Percentiles rank a stretch among this genome's conserved stretches.
These are phyloP conservation scores for Magnaporthiopsis poae DNA, from an alignment of 2,329 filamentous ascomycete genomes.

Conservation along the genomic window DNA sequence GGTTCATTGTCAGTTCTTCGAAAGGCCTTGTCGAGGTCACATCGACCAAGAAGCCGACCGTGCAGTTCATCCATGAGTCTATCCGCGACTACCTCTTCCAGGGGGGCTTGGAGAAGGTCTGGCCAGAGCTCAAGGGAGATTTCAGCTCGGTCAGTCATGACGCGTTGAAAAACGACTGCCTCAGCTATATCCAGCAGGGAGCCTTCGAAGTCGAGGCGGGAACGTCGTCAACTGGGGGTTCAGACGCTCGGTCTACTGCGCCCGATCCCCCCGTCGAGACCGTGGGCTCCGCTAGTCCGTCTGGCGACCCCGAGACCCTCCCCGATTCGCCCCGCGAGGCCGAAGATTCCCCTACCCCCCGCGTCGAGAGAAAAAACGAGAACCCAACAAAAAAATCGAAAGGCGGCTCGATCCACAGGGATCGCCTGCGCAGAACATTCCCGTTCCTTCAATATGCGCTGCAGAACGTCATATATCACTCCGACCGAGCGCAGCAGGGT, in stretches of 20 bases:
- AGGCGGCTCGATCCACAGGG: background rate
- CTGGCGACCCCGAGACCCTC: background rate
- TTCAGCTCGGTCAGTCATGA: slow-evolving; percentile 30
- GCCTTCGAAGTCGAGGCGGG: background rate
- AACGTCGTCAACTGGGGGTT: background rate
- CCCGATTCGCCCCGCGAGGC: no score
- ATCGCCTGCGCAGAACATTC: slow-evolving; percentile 15
- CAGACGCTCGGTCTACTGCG: no score
- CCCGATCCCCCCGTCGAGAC: no score
- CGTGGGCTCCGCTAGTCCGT: background rate
- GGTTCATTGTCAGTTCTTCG: slow-evolving; percentile 31
- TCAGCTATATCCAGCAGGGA: slow-evolving; percentile 24
- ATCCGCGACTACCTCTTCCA: slow-evolving; percentile 36
- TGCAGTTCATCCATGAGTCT: slow-evolving; percentile 47
- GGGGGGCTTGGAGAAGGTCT: slow-evolving; percentile 21
- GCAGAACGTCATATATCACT: slow-evolving; percentile 30
- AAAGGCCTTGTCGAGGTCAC: slow-evolving; percentile 41
- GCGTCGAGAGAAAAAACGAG: no score
- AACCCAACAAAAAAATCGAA: background rate
- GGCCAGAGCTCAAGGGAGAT: slow-evolving; percentile 22
- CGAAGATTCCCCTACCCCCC: no score
- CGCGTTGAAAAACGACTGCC: slow-evolving; percentile 33
- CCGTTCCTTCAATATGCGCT: slow-evolving; percentile 39
- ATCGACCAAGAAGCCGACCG: slow-evolving; percentile 19
- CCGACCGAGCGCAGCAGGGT: slow-evolving; percentile 24